Evolutionary conservation across 305 asterid genomes (phyloP), one percentile per base, ranked within the genome.

Genomic region (Fraxinus platypoda): DNA sequence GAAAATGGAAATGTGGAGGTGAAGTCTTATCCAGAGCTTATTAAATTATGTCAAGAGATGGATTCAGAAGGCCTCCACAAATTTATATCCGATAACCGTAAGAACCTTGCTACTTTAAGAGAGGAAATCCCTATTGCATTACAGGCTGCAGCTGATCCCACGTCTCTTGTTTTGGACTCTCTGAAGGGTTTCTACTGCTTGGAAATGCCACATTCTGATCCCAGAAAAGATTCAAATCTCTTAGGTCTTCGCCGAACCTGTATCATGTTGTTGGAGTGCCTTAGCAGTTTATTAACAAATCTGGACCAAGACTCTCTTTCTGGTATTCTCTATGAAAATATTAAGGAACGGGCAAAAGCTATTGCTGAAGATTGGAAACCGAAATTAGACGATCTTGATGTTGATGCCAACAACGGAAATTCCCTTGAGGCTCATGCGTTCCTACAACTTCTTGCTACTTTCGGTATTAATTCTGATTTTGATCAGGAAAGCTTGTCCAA

Each of bases 381-480:
- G 15, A 97, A 91, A 91, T 85, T 97, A 66, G 98, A 92, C 81
- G 91, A 93, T 81, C 97, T 97, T 81, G 97, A 93, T 76, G 87
- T 87, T 82, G 99, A 94, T 94, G 99, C 97, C 71, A 92, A 92
- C 90, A 91, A 92, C 78, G 99, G 99, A 79, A 97, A 94, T 87
- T 97, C 98, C 75, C 84, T 97, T 52, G 99, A 97, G 87, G 99
- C 99, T 83, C 99, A 97, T 90, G 98, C 99, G 71, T 97, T 97
- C 86, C 90, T 97, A 71, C 99, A 94, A 83, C 94, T 97, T 86
- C 89, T 97, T 80, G 98, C 98, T 80, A 94, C 96, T 76, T 94
- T 92, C 89, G 94, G 94, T 79, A 93, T 97, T 76, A 91, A 93
- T 83, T 91, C 99, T 19, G 95, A 92, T 80, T 97, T 97, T 85